Evolutionary conservation across 345 rosid species (phyloP).

Genomic region (Clarkia xantiana): DNA sequence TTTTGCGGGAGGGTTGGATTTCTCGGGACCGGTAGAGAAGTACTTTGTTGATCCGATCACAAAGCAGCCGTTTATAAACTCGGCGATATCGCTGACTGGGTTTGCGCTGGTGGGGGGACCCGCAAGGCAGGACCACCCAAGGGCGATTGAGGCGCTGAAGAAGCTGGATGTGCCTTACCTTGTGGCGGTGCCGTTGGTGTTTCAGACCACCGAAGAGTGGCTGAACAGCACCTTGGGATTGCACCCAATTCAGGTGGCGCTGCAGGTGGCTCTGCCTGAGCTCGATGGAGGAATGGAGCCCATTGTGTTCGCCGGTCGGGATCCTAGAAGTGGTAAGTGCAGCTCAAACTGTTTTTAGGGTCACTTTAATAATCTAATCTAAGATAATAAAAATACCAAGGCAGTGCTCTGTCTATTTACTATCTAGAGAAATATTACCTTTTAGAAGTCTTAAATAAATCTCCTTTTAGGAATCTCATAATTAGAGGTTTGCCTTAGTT

Average conservation of each 20-base stretch:
- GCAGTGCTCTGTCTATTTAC: too few species aligned
- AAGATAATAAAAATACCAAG: too few species aligned
- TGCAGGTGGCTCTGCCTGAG: conserved; percentile 97
- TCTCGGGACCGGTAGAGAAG: conserved; percentile 84
- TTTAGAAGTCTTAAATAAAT: too few species aligned
- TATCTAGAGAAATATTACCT: too few species aligned
- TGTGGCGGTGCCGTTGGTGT: conserved; percentile 89
- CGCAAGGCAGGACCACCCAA: conserved; percentile 95
- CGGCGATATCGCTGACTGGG: conserved; percentile 74
- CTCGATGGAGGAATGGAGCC: conserved; percentile 99
- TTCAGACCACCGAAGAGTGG: conserved; percentile 99
- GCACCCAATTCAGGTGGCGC: conserved; percentile 97
- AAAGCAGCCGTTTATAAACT: conserved; percentile 56
- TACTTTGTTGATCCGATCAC: conserved; percentile 53
- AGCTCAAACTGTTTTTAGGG: neutral
- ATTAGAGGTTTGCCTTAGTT: too few species aligned
- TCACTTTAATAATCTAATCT: too few species aligned
- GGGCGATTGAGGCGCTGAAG: conserved; percentile 79
- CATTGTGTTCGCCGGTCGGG: conserved; percentile 93
- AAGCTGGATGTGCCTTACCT: conserved; percentile 93
- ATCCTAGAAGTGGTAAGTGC: conserved; percentile 78
- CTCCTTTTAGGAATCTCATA: too few species aligned
- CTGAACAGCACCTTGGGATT: conserved; percentile 82
- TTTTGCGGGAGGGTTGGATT: conserved; percentile 89
- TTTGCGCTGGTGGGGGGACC: conserved; percentile 99